These are phyloP conservation scores for Colletotrichum sp. DNA, from an alignment of 2,329 filamentous ascomycete genomes.

Conservation along the genomic window DNA sequence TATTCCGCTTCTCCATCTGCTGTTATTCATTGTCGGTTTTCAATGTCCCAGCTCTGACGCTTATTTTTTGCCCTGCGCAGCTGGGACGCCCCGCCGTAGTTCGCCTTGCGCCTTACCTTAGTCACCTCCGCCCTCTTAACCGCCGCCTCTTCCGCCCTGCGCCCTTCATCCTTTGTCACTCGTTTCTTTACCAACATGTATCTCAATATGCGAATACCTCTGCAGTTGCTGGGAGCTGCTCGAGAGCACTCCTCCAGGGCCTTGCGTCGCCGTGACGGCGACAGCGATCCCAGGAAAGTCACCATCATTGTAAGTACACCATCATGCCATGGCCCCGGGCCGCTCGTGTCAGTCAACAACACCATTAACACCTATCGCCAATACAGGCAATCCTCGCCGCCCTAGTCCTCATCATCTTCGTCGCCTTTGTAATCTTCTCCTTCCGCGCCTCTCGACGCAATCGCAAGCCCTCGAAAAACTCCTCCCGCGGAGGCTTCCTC, in stretches of 20 bases:
- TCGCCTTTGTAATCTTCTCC: conserved; percentile 23
- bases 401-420: conserved; percentile 26
- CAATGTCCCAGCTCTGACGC: conserved; percentile 15
- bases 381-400: conserved; percentile 28
- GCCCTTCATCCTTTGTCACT: not conserved
- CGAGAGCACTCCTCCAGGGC: not conserved
- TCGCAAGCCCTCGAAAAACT: conserved; percentile 29
- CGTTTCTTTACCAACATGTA: conserved; percentile 10
- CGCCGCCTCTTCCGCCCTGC: conserved; percentile 5
- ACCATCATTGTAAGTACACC: conserved; percentile 16
- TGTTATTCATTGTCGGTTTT: not conserved
- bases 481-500: conserved; percentile 1
- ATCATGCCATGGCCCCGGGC: not conserved
- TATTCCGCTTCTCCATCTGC: not conserved
- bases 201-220: conserved; percentile 12
- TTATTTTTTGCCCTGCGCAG: conserved; percentile 10
- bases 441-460: conserved; percentile 31
- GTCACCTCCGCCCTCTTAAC: not conserved
- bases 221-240: not conserved
- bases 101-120: not conserved
- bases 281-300: conserved; percentile 7
- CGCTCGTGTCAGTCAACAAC: not conserved
- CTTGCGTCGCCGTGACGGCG: not conserved
- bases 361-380: not conserved
- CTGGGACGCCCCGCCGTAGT: conserved; percentile 15